Evolutionary conservation across 2,329 filamentous ascomycete species (phyloP), one percentile per base, ranked within the genome.

Genomic region (Colletotrichum sp.): DNA sequence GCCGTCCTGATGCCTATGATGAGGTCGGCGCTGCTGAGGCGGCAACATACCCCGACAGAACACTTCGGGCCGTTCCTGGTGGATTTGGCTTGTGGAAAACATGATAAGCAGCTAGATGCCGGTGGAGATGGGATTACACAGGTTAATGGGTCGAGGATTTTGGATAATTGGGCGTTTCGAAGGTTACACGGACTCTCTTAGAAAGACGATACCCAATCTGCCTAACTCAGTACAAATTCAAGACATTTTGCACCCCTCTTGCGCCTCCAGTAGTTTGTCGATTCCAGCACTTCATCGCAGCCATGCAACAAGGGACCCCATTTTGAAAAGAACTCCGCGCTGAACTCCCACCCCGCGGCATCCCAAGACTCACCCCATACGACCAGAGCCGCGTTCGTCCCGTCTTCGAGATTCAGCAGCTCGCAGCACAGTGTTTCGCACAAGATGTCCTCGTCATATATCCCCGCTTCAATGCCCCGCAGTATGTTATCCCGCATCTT

Each of bases 291-390:
- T 9, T 39, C 34, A 2, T 25, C n/a, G 8, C 62, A 65, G 3
- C 62, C 62, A 22, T 39, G 5, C 4, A 65, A 15, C 36, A 65
- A n/a, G 0, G 62, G 16, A 6, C 22, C 62, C 62, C 62, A 65
- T 30, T 28, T 65, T 6, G 22, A 18, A 9, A 65, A 65, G 18
- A 65, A 65, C 15, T 43, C 32, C 2, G 34, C 81, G 1, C 84
- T 88, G 2, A 87, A 81, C 76, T 90, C 89, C 89, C 89, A 91
- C 12, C 83, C 85, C 0, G 74, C 71, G 3, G 81, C 69, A 32
- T 89, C 83, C 81, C 84, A 86, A 0, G 88, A 81, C 6, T 88
- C 85, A 0, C 87, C 86, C 89, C 88, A 90, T 9, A 75, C 76
- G 32, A 70, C 74, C 72, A 72, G 52, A 52, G 27, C 77, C 30